phyloP scores from a whole-genome alignment of 768 basidiomycete genomes.

The Termitomyces sp. region DNA sequence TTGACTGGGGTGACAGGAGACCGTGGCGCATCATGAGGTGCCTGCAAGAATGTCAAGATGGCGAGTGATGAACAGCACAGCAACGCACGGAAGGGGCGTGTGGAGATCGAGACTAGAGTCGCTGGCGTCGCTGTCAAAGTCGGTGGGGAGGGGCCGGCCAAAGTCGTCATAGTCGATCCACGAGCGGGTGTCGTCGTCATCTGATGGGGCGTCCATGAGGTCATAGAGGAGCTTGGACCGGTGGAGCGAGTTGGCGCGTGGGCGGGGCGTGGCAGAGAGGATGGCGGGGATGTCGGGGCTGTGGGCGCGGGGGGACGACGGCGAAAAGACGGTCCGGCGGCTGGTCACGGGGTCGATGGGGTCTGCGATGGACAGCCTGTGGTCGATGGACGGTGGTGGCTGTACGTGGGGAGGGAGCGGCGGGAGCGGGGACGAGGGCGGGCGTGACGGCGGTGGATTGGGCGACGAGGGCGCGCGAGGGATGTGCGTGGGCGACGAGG shows the following conservation, averaged over 20 bases:
- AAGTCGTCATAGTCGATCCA: constrained; percentile 20
- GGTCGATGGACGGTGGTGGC: not conserved
- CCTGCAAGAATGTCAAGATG: constrained; percentile 23
- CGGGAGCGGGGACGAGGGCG: constrained; percentile 55
- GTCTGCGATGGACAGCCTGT: not conserved
- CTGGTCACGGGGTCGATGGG: constrained; percentile 14
- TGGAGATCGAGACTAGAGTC: constrained; percentile 65
- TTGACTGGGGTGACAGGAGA: constrained; percentile 60
- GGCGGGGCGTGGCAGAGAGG: constrained; percentile 18
- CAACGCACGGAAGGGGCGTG: constrained; percentile 61
- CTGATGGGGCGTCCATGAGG: not conserved
- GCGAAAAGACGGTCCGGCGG: constrained; percentile 35
- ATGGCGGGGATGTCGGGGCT: constrained; percentile 23
- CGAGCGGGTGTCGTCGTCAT: constrained; percentile 16
- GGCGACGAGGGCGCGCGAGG: too few species aligned
- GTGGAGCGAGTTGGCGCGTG: constrained; percentile 4
- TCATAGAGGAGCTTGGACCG: not conserved
- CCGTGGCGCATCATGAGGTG: constrained; percentile 65
- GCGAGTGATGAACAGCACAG: not conserved
- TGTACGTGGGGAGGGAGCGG: constrained; percentile 55
- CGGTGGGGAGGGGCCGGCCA: constrained; percentile 1
- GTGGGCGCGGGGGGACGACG: not conserved
- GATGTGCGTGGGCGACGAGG: constrained; percentile 16
- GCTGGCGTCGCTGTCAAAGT: constrained; percentile 27
- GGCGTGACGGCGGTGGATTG: constrained; percentile 52